Evolutionary conservation across 2,329 filamentous ascomycete species (phyloP).

Genomic region (Diplodia mutila): DNA sequence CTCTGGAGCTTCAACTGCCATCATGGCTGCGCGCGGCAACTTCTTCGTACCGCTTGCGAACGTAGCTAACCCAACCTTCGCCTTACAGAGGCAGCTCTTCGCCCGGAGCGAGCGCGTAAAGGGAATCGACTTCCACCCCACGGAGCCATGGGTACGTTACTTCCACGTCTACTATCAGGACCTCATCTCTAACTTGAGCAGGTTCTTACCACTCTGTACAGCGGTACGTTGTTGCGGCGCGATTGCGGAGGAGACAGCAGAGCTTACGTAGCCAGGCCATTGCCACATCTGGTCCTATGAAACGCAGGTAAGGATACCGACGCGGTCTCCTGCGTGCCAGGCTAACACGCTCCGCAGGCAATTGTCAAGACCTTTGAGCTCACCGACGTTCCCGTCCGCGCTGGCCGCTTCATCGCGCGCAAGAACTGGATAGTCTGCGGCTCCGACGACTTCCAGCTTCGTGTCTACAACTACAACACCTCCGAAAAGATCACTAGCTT

Average conservation of each 20-base stretch:
- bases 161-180: background rate
- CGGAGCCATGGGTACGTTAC: slow-evolving; percentile 82
- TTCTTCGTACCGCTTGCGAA: slow-evolving; percentile 16
- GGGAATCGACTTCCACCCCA: slow-evolving; percentile 89
- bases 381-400: slow-evolving; percentile 95
- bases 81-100: slow-evolving; percentile 74
- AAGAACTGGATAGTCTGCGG: slow-evolving; percentile 99
- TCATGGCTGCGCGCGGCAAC: slow-evolving; percentile 9
- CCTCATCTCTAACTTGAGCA: slow-evolving; percentile 36
- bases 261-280: slow-evolving; percentile 67
- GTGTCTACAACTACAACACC: slow-evolving; percentile 96
- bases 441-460: slow-evolving; percentile 85
- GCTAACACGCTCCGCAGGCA: slow-evolving; percentile 55
- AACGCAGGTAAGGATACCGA: slow-evolving; percentile 63
- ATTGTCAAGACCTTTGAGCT: slow-evolving; percentile 99
- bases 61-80: slow-evolving; percentile 46
- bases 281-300: slow-evolving; percentile 99
- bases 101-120: slow-evolving; percentile 95
- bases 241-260: slow-evolving; percentile 12
- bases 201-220: slow-evolving; percentile 92
- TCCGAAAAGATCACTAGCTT: slow-evolving; percentile 98
- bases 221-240: slow-evolving; percentile 61
- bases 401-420: slow-evolving; percentile 91
- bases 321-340: background rate
- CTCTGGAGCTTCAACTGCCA: background rate